Percentiles rank a stretch among this genome's conserved stretches.
These are phyloP conservation scores for Backusella macrospora DNA, from an alignment of 192 early-diverging fungal species.

Conservation along the genomic window DNA sequence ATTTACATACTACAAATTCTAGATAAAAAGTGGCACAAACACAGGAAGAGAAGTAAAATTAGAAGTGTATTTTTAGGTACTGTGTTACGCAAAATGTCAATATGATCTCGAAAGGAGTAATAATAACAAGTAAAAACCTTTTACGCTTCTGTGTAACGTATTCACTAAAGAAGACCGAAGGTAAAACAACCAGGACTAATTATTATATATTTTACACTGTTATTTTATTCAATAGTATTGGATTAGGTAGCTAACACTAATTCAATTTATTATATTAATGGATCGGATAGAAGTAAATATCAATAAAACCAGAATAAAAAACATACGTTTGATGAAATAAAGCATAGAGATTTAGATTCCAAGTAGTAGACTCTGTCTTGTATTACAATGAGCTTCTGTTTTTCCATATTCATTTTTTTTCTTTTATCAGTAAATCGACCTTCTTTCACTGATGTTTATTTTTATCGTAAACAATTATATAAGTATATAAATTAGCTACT, in stretches of 20 bases:
- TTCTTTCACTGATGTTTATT: background rate
- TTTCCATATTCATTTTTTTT: background rate
- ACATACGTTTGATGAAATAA: background rate
- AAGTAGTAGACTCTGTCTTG: background rate
- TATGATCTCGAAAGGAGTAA: conserved; percentile 7
- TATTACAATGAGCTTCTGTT: background rate
- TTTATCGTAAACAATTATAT: background rate
- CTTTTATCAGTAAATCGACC: background rate
- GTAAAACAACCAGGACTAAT: background rate
- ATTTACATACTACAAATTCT: background rate
- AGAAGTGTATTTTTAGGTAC: background rate
- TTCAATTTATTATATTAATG: background rate
- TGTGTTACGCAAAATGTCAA: background rate
- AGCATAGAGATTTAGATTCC: background rate
- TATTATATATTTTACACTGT: background rate
- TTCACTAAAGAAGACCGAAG: background rate
- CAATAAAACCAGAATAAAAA: background rate
- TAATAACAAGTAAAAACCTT: background rate
- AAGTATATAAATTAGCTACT: background rate
- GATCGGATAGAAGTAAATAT: background rate
- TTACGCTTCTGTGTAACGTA: background rate
- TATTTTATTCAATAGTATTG: background rate
- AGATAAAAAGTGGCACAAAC: background rate
- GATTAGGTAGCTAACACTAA: background rate
- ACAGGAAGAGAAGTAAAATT: background rate